Percentiles rank a stretch among this genome's conserved stretches.
phyloP scores from a whole-genome alignment of 2,329 filamentous ascomycete genomes.

The Sporothrix brunneoviolacea region DNA sequence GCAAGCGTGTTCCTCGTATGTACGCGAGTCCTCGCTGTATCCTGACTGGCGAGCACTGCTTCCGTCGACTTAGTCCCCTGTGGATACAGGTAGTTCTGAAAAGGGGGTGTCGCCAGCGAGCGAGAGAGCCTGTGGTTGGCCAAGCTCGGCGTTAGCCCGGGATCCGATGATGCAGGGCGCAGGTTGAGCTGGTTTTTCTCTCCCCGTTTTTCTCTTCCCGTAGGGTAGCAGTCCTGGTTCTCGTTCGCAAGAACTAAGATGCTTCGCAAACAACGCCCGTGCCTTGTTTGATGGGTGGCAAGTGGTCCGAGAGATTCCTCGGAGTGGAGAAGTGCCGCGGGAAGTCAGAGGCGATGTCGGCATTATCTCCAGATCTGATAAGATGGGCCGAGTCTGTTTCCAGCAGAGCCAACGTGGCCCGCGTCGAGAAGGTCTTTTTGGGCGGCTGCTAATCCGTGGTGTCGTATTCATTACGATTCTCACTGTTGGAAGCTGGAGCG shows the following conservation, averaged over 20 bases:
- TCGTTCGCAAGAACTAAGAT: no score
- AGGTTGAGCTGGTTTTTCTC: not conserved
- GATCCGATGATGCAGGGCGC: not conserved
- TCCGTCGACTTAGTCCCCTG: no score
- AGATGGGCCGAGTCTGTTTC: constrained; percentile 32
- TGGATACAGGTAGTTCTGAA: no score
- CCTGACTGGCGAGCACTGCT: no score
- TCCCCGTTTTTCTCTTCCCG: no score
- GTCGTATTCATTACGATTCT: not conserved
- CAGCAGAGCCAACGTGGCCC: constrained; percentile 5
- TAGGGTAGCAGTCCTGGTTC: no score
- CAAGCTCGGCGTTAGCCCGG: not conserved
- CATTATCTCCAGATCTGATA: constrained; percentile 49
- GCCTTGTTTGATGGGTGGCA: not conserved
- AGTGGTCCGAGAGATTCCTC: constrained; percentile 4
- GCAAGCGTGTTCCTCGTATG: no score
- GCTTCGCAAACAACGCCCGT: no score
- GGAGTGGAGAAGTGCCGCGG: constrained; percentile 13
- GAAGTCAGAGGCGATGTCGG: constrained; percentile 33
- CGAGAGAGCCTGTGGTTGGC: not conserved
- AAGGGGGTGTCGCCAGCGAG: not conserved
- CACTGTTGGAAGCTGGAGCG: no score
- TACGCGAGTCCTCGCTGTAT: no score
- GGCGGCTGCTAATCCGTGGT: no score
- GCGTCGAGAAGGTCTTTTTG: not conserved